Percentiles rank a stretch among this genome's conserved stretches.
Evolutionary conservation across 306 rosid genomes (phyloP).

Genomic region (Morella rubra): DNA sequence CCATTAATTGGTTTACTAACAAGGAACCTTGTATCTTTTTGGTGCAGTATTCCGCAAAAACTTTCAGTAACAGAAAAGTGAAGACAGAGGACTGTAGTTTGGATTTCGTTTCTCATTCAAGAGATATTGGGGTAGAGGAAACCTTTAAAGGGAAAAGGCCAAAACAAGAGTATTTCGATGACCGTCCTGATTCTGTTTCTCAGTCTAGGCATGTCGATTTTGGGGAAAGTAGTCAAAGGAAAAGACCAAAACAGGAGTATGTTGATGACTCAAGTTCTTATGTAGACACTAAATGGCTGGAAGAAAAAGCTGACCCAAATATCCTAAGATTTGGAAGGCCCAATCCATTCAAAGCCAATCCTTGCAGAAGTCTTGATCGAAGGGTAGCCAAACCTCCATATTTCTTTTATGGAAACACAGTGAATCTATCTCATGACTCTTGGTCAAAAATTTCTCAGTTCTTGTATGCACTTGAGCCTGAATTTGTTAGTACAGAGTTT

Average conservation of each 20-base stretch:
- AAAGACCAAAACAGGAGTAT: constrained; percentile 65
- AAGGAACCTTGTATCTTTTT: constrained; percentile 19
- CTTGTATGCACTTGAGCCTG: constrained; percentile 72
- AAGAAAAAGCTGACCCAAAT: constrained; percentile 50
- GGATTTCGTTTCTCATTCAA: constrained; percentile 37
- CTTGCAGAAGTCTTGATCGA: constrained; percentile 35
- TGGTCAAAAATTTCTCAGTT: constrained; percentile 78
- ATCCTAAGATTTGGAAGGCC: constrained; percentile 28
- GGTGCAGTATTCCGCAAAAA: constrained; percentile 37
- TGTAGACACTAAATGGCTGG: constrained; percentile 49
- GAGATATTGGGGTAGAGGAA: constrained; percentile 34
- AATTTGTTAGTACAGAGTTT: constrained; percentile 55
- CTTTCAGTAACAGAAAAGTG: constrained; percentile 40
- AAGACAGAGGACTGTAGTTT: constrained; percentile 46
- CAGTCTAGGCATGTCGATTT: constrained; percentile 9
- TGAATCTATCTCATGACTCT: constrained; percentile 50
- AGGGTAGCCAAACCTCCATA: constrained; percentile 66
- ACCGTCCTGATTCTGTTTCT: constrained; percentile 29
- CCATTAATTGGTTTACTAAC: constrained; percentile 24
- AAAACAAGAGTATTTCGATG: constrained; percentile 53
- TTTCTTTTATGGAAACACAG: constrained; percentile 72
- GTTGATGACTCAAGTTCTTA: constrained; percentile 37
- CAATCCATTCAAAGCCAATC: constrained; percentile 38
- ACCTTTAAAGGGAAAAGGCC: constrained; percentile 50
- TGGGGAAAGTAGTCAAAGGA: constrained; percentile 41